phyloP scores from a whole-genome alignment of 108 stramenopile species.

The Cyclotella baltica region DNA sequence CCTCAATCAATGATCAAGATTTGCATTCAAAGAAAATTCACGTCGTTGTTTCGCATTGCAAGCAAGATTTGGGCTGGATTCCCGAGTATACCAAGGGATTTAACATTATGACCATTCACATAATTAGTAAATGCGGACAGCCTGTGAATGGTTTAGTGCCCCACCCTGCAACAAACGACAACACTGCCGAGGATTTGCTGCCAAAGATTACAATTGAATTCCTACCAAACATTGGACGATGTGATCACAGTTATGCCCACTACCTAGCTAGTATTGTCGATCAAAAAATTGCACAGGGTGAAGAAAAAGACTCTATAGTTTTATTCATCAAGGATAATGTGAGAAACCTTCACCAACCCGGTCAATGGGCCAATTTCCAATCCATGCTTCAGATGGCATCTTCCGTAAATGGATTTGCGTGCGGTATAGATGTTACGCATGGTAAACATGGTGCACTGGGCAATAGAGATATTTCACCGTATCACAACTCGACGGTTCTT shows the following conservation, averaged over 20 bases:
- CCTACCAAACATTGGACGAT: constrained; percentile 48
- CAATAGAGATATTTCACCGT: constrained; percentile 16
- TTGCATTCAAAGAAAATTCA: background rate
- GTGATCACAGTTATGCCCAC: constrained; percentile 52
- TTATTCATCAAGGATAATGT: constrained; percentile 39
- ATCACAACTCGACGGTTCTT: constrained; percentile 18
- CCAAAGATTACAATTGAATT: background rate
- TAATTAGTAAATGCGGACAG: constrained; percentile 49
- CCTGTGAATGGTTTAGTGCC: background rate
- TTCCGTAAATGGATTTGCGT: constrained; percentile 26
- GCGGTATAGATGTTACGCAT: constrained; percentile 10
- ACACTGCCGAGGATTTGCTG: constrained; percentile 18
- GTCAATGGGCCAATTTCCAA: constrained; percentile 1
- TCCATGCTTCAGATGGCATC: constrained; percentile 17
- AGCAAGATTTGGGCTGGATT: background rate
- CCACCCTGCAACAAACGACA: no score
- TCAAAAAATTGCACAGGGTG: background rate
- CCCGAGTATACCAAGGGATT: constrained; percentile 12
- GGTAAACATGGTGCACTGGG: background rate
- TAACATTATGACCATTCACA: constrained; percentile 25
- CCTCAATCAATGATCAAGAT: background rate
- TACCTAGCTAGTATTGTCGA: constrained; percentile 32
- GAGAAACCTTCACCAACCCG: constrained; percentile 18
- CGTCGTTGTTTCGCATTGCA: constrained; percentile 19
- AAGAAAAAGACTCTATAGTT: constrained; percentile 28